Evolutionary conservation across 1,284 basidiomycete species (phyloP).

Genomic region (Kwoniella shivajii): DNA sequence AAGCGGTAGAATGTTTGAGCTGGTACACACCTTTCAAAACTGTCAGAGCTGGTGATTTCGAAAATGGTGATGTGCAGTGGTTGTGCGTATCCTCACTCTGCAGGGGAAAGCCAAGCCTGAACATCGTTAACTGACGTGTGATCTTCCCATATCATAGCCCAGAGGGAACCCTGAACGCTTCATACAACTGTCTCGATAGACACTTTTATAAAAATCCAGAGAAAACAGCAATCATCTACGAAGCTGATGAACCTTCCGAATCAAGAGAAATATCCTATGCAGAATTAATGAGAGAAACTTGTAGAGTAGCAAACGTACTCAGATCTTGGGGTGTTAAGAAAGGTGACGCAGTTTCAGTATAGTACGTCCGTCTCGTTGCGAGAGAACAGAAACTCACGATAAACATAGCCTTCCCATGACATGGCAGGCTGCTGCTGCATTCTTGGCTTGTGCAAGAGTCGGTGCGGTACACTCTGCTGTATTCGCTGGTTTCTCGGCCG

Average conservation of each 20-base stretch:
- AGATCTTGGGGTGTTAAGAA: conserved; percentile 89
- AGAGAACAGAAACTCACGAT: background rate
- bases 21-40: conserved; percentile 93
- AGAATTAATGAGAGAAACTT: conserved; percentile 88
- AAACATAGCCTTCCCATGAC: conserved; percentile 49
- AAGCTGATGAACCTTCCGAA: conserved; percentile 90
- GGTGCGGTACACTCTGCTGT: conserved; percentile 98
- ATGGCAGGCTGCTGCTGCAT: conserved; percentile 91
- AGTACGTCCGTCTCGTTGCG: conserved; percentile 53
- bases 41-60: conserved; percentile 81
- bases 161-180: conserved; percentile 82
- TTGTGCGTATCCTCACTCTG: conserved; percentile 57
- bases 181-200: conserved; percentile 97
- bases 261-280: conserved; percentile 76
- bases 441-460: conserved; percentile 96
- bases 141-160: conserved; percentile 55
- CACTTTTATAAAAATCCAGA: conserved; percentile 79
- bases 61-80: conserved; percentile 88
- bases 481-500: conserved; percentile 97
- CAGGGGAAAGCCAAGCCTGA: no score
- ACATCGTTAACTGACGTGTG: no score
- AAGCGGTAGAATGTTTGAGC: conserved; percentile 79
- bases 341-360: conserved; percentile 92
- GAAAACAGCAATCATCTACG: conserved; percentile 97
- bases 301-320: conserved; percentile 87